Percentiles rank a stretch among this genome's conserved stretches.
Evolutionary conservation across 441 rosid genomes (phyloP).

Genomic region (Pelargonium hybrid): DNA sequence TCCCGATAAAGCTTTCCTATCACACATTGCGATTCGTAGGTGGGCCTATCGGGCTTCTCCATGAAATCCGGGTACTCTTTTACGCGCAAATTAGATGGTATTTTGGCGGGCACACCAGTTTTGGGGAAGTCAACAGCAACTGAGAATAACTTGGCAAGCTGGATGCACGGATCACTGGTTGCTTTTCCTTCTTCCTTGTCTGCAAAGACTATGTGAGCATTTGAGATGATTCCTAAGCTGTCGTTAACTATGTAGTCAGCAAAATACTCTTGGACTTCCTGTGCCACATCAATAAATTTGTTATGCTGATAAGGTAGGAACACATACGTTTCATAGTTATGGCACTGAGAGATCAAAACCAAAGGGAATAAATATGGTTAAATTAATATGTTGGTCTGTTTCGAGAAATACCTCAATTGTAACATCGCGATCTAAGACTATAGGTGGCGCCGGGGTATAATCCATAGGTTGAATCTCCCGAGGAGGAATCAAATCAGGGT

Average conservation of each 20-base stretch:
- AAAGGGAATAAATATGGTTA: no score
- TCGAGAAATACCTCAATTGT: constrained; percentile 12
- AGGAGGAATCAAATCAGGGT: constrained; percentile 12
- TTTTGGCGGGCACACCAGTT: constrained; percentile 17
- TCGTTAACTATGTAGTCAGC: constrained; percentile 12
- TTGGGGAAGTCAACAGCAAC: constrained; percentile 20
- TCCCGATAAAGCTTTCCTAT: constrained; percentile 20
- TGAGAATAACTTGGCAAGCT: constrained; percentile 12
- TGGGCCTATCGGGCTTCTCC: constrained; percentile 10
- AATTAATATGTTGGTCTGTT: no score
- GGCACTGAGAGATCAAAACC: no score
- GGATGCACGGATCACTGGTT: neutral
- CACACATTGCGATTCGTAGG: constrained; percentile 5
- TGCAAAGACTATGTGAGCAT: constrained; percentile 16
- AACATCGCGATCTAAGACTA: constrained; percentile 1
- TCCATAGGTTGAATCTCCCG: constrained; percentile 3
- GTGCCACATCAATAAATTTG: neutral
- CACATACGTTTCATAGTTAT: no score
- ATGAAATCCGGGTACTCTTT: constrained; percentile 18
- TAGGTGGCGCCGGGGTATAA: constrained; percentile 9
- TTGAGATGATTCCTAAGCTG: constrained; percentile 15
- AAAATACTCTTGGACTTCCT: constrained; percentile 21
- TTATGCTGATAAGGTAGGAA: neutral
- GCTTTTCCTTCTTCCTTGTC: constrained; percentile 14
- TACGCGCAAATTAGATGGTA: constrained; percentile 1